Evolutionary conservation across 2,329 filamentous ascomycete genomes (phyloP).

Genomic region (Arachnomyces sp.): DNA sequence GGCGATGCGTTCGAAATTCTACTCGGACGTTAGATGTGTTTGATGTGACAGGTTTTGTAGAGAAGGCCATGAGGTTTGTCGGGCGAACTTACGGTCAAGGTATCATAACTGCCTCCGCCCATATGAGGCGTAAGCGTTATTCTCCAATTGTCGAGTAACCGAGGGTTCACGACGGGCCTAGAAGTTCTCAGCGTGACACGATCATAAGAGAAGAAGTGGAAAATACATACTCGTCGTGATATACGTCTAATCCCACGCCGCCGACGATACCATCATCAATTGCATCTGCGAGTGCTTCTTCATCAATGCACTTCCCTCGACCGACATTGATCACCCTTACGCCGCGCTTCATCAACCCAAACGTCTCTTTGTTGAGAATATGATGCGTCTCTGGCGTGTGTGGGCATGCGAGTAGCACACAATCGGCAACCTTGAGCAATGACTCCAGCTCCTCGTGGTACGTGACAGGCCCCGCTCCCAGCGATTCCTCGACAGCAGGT

Average conservation of each 20-base stretch:
- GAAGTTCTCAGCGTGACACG: background rate
- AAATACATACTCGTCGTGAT: conserved; percentile 53
- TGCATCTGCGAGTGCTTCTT: conserved; percentile 61
- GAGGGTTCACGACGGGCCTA: conserved; percentile 11
- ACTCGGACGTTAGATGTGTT: too few species aligned
- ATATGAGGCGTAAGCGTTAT: conserved; percentile 13
- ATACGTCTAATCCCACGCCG: conserved; percentile 65
- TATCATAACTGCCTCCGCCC: conserved; percentile 11
- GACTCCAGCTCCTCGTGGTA: conserved; percentile 10
- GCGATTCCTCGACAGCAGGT: conserved; percentile 2
- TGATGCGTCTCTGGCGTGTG: conserved; percentile 52
- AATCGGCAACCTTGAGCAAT: conserved; percentile 11
- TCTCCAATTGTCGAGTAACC: conserved; percentile 12
- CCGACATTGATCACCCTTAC: conserved; percentile 69
- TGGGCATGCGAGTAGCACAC: conserved; percentile 13
- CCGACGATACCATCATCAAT: conserved; percentile 56
- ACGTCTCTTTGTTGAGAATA: conserved; percentile 58
- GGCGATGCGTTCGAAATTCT: conserved; percentile 14
- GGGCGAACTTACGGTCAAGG: conserved; percentile 8
- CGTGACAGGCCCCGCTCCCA: conserved; percentile 7
- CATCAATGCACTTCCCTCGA: conserved; percentile 65
- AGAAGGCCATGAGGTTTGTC: too few species aligned
- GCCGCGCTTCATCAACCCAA: conserved; percentile 61
- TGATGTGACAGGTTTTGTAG: background rate
- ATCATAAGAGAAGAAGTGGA: background rate